These are phyloP conservation scores for Calonectria pteridis DNA, from an alignment of 2,329 filamentous ascomycete genomes.

Conservation along the genomic window DNA sequence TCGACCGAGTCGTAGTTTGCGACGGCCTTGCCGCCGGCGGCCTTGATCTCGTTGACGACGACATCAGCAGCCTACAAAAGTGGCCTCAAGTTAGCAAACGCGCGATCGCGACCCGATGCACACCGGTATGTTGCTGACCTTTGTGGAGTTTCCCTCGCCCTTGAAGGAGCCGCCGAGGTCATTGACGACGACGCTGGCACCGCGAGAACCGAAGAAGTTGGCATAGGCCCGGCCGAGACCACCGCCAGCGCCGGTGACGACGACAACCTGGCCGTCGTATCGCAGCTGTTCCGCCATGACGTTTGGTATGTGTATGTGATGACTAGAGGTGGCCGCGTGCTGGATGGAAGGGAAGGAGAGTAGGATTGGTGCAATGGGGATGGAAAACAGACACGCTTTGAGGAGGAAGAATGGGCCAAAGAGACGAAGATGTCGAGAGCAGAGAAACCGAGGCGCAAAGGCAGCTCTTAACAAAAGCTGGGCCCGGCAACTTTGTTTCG, in stretches of 20 bases:
- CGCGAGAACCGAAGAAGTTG: slow-evolving; percentile 90
- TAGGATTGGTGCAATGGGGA: slow-evolving; percentile 5
- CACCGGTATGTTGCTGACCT: slow-evolving; percentile 68
- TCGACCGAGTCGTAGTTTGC: slow-evolving; percentile 98
- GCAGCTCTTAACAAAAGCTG: slow-evolving; percentile 45
- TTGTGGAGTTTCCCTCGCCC: slow-evolving; percentile 88
- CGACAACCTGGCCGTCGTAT: slow-evolving; percentile 87
- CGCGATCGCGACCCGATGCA: neutral
- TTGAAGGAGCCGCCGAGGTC: slow-evolving; percentile 94
- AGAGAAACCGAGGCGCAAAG: slow-evolving; percentile 25
- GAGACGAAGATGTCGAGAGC: slow-evolving; percentile 18
- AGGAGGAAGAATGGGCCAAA: slow-evolving; percentile 8
- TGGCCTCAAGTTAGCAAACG: slow-evolving; percentile 37
- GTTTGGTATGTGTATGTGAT: slow-evolving; percentile 31
- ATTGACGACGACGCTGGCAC: slow-evolving; percentile 96
- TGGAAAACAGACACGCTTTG: slow-evolving; percentile 16
- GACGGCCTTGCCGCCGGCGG: slow-evolving; percentile 92
- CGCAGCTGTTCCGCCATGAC: slow-evolving; percentile 77
- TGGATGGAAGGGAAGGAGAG: neutral
- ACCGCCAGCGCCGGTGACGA: slow-evolving; percentile 85
- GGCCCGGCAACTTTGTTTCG: slow-evolving; percentile 36
- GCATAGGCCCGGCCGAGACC: slow-evolving; percentile 87
- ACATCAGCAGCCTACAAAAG: slow-evolving; percentile 82
- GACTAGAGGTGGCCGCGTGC: slow-evolving; percentile 17
- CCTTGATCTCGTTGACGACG: slow-evolving; percentile 85